A percentile compares a stretch with the other conserved stretches of the same genome.
These are phyloP conservation scores for Suhomyces faveliae DNA, from an alignment of 805 yeast species.

Conservation along the genomic window DNA sequence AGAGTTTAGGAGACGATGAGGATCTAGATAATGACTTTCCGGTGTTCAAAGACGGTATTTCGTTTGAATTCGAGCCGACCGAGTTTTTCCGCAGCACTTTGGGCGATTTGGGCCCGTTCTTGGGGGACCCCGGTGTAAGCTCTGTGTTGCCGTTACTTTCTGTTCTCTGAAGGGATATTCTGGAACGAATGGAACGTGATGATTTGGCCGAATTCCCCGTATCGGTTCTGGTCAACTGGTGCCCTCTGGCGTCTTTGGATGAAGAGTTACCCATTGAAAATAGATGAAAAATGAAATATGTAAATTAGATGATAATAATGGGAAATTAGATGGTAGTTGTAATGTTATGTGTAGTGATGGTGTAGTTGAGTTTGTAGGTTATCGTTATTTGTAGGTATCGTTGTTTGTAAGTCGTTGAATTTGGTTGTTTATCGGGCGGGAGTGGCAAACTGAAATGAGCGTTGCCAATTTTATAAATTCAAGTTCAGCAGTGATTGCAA, in stretches of 20 bases:
- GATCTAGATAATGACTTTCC: slow-evolving; percentile 6
- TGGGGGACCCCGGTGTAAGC: slow-evolving; percentile 18
- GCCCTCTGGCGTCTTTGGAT: slow-evolving; percentile 37
- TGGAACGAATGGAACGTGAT: slow-evolving; percentile 45
- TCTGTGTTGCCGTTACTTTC: slow-evolving; percentile 15
- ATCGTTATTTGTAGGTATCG: too few relatives aligned
- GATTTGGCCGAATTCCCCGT: slow-evolving; percentile 52
- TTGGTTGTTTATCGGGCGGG: not conserved
- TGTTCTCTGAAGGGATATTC: slow-evolving; percentile 23
- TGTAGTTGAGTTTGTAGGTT: too few relatives aligned
- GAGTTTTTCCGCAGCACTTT: slow-evolving; percentile 31
- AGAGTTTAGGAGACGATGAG: slow-evolving; percentile 9
- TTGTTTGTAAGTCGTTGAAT: too few relatives aligned
- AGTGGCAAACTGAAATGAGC: not conserved
- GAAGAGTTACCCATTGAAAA: slow-evolving; percentile 50
- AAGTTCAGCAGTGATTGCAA: not conserved
- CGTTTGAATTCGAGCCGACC: slow-evolving; percentile 19
- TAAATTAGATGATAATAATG: too few relatives aligned
- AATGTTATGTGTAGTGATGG: too few relatives aligned
- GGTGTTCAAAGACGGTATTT: slow-evolving; percentile 10
- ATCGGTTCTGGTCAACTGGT: slow-evolving; percentile 55
- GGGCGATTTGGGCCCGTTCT: slow-evolving; percentile 27
- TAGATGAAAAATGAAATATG: too few relatives aligned
- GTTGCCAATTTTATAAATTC: not conserved
- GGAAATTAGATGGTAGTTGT: too few relatives aligned